phyloP scores from a whole-genome alignment of 2,329 filamentous ascomycete species.

The Rutstroemia sp. region DNA sequence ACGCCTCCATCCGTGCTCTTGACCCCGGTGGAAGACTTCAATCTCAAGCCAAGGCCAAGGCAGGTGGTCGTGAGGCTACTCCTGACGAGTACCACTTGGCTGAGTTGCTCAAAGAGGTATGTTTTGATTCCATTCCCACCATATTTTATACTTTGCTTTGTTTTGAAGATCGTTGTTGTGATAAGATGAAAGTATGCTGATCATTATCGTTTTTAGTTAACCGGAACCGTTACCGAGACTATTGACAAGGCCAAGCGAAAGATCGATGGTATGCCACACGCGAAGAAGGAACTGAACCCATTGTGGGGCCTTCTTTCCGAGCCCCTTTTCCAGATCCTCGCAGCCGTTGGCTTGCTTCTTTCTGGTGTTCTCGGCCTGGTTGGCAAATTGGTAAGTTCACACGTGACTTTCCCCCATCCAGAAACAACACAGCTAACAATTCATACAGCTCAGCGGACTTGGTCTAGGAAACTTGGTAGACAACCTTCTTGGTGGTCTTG shows the following conservation, averaged over 20 bases:
- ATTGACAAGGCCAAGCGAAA: conserved; percentile 86
- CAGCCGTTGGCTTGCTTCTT: conserved; percentile 76
- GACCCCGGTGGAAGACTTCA: conserved; percentile 85
- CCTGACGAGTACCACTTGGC: conserved; percentile 81
- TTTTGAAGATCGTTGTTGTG: background rate
- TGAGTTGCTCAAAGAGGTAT: conserved; percentile 70
- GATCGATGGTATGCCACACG: conserved; percentile 85
- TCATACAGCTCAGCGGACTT: conserved; percentile 47
- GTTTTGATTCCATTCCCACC: conserved; percentile 11
- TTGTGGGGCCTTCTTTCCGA: conserved; percentile 74
- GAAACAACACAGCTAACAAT: background rate
- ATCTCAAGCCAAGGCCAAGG: conserved; percentile 75
- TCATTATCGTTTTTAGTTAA: conserved; percentile 42
- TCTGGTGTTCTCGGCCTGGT: conserved; percentile 79
- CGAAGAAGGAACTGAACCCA: conserved; percentile 90
- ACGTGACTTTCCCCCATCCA: background rate
- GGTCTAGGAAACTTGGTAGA: conserved; percentile 78
- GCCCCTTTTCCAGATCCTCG: conserved; percentile 87
- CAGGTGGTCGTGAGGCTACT: conserved; percentile 65
- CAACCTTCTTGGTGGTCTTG: conserved; percentile 67
- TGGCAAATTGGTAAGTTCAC: conserved; percentile 53
- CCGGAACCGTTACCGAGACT: conserved; percentile 69
- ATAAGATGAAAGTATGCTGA: conserved; percentile 4
- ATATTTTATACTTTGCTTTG: background rate
- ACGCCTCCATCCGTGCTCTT: conserved; percentile 77